These are phyloP conservation scores for Aspergillaceae sp. DNA, from an alignment of 2,329 filamentous ascomycete genomes.

Conservation along the genomic window DNA sequence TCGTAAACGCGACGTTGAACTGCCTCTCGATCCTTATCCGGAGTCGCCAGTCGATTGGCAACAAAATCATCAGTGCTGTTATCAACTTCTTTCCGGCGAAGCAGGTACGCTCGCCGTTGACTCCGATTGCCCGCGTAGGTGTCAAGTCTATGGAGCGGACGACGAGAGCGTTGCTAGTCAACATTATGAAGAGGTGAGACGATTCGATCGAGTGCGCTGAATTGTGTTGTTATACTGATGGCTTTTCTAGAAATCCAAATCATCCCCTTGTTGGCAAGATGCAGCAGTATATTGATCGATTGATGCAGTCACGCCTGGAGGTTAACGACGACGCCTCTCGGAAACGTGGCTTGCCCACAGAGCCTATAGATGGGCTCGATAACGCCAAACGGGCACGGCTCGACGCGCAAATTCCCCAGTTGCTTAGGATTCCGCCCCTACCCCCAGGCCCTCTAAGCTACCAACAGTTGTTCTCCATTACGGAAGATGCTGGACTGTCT, in stretches of 20 bases:
- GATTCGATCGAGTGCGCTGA: too few species aligned
- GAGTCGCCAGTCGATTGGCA: conserved; percentile 68
- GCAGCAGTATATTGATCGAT: conserved; percentile 75
- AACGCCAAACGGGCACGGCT: conserved; percentile 72
- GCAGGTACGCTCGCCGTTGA: conserved; percentile 67
- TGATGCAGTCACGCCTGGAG: conserved; percentile 69
- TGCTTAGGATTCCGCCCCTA: conserved; percentile 58
- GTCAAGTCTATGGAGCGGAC: conserved; percentile 94
- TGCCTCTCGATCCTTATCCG: conserved; percentile 75
- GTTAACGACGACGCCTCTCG: conserved; percentile 66
- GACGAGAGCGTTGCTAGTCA: conserved; percentile 70
- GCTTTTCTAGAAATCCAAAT: conserved; percentile 59
- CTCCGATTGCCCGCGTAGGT: conserved; percentile 68
- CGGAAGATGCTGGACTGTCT: conserved; percentile 62
- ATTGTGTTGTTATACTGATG: too few species aligned
- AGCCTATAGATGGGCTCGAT: conserved; percentile 65
- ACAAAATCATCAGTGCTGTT: conserved; percentile 75
- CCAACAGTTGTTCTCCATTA: conserved; percentile 80
- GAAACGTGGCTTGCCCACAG: conserved; percentile 65
- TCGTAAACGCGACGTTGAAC: conserved; percentile 88
- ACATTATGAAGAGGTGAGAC: conserved; percentile 64
- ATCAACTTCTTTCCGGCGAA: conserved; percentile 88
- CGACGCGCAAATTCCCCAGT: conserved; percentile 42
- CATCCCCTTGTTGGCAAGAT: conserved; percentile 68
- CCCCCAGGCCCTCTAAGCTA: conserved; percentile 67